Percentiles rank a stretch among this genome's conserved stretches.
These are phyloP conservation scores for Cryphonectria parasitica DNA, from an alignment of 2,329 filamentous ascomycete species.

Conservation along the genomic window DNA sequence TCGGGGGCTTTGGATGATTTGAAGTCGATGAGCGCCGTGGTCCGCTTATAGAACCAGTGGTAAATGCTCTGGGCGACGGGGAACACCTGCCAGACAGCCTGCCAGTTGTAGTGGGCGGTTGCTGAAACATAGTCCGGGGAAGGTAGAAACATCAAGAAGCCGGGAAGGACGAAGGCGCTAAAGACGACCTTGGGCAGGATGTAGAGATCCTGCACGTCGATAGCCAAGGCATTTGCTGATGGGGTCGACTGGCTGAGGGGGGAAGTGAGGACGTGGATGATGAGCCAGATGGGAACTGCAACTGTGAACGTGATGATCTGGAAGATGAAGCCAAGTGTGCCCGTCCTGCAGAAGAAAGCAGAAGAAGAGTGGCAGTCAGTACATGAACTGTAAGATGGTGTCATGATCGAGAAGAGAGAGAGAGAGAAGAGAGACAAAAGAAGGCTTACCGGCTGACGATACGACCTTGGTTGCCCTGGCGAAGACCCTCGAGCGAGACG, in stretches of 20 bases:
- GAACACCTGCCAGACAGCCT: slow-evolving; percentile 55
- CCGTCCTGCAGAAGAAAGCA: slow-evolving; percentile 26
- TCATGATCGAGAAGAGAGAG: no score
- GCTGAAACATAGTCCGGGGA: slow-evolving; percentile 43
- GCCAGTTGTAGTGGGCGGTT: slow-evolving; percentile 50
- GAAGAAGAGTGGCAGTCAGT: neutral
- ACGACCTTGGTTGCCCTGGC: slow-evolving; percentile 28
- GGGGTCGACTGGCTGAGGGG: slow-evolving; percentile 14
- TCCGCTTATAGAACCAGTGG: slow-evolving; percentile 38
- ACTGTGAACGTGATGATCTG: slow-evolving; percentile 31
- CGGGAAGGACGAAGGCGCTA: slow-evolving; percentile 49
- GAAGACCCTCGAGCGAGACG: slow-evolving; percentile 30
- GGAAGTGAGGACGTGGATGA: slow-evolving; percentile 31
- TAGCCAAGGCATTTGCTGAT: neutral
- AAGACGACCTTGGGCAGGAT: slow-evolving; percentile 46
- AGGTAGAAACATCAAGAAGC: slow-evolving; percentile 47
- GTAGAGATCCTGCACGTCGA: slow-evolving; percentile 12
- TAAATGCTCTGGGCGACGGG: slow-evolving; percentile 49
- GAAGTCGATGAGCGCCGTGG: slow-evolving; percentile 21
- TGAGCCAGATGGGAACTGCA: slow-evolving; percentile 31
- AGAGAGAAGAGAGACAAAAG: neutral
- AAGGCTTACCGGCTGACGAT: slow-evolving; percentile 31
- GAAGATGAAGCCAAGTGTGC: slow-evolving; percentile 29
- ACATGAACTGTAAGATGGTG: no score
- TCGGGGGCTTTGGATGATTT: neutral